phyloP scores from a whole-genome alignment of 805 yeast genomes.

The Scheffersomyces amazonensis region DNA sequence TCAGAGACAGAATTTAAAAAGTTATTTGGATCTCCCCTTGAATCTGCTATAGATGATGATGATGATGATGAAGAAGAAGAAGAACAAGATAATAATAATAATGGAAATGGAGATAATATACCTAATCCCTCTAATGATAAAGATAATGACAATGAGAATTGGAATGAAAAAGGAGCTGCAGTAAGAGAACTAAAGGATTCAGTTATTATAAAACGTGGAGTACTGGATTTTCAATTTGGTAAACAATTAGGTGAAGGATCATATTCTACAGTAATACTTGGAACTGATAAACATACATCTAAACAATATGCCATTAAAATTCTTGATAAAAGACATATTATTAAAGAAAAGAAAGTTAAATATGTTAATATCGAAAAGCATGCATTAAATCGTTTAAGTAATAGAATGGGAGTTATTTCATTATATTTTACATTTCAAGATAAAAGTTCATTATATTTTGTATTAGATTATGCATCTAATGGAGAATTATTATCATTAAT shows the following conservation, averaged over 20 bases:
- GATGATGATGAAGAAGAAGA: conserved; percentile 6
- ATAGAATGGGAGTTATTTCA: conserved; percentile 61
- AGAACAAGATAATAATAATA: conserved; percentile 8
- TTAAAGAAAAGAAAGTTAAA: conserved; percentile 78
- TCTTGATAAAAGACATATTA: conserved; percentile 72
- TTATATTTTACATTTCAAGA: conserved; percentile 80
- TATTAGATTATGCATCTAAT: conserved; percentile 73
- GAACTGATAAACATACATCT: conserved; percentile 49
- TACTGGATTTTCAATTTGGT: conserved; percentile 40
- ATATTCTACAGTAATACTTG: conserved; percentile 43
- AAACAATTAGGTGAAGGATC: conserved; percentile 44
- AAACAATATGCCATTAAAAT: conserved; percentile 72
- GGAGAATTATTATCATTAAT: conserved; percentile 72
- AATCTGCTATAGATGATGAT: conserved; percentile 1
- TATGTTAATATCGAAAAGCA: conserved; percentile 82
- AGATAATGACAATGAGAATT: conserved; percentile 17
- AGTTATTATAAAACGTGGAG: conserved; percentile 32
- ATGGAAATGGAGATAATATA: conserved; percentile 4
- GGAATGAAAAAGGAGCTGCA: conserved; percentile 38
- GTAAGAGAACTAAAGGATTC: conserved; percentile 15
- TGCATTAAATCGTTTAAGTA: conserved; percentile 67
- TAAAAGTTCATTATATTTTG: conserved; percentile 67
- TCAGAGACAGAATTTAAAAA: conserved; percentile 17
- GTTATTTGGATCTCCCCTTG: conserved; percentile 11
- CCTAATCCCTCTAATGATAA: conserved; percentile 5